Percentiles rank a stretch among this genome's conserved stretches.
These are phyloP conservation scores for Globisporangium rhizosaccharum DNA, from an alignment of 352 stramenopile species.

Conservation along the genomic window DNA sequence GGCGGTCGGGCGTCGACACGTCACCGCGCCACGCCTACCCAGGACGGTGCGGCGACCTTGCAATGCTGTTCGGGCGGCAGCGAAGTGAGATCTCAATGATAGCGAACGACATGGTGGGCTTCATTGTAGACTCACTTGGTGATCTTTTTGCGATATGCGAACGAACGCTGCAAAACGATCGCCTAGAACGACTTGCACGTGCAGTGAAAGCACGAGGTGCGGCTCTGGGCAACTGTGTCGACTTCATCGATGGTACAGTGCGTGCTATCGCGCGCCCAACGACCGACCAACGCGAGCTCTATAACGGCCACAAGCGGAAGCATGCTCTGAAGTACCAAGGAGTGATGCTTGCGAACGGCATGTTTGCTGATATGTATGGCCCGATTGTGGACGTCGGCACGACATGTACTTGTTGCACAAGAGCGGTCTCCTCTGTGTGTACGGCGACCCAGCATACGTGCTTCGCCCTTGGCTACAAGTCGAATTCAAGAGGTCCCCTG, in stretches of 20 bases:
- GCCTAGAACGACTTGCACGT: no score
- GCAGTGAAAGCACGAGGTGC: no score
- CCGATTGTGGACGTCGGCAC: slow-evolving; percentile 11
- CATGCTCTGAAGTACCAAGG: slow-evolving; percentile 21
- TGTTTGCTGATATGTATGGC: slow-evolving; percentile 16
- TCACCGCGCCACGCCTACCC: no score
- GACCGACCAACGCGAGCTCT: slow-evolving; percentile 3
- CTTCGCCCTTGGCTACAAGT: not conserved
- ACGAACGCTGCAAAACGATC: no score
- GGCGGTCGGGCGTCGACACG: no score
- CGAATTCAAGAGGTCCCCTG: not conserved
- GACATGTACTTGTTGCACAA: slow-evolving; percentile 13
- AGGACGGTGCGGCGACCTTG: no score
- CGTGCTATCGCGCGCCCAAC: not conserved
- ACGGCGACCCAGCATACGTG: not conserved
- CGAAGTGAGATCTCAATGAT: no score
- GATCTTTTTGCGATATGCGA: no score
- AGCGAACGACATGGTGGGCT: no score
- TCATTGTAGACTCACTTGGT: no score
- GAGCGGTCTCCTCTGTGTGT: not conserved
- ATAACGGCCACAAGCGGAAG: slow-evolving; percentile 24
- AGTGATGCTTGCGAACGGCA: slow-evolving; percentile 13
- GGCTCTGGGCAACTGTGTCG: no score
- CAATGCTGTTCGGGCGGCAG: no score
- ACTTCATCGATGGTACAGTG: not conserved